Conservation (phyloP, 2,329 filamentous ascomycete species). For the Huntiella abstrusa region DNA sequence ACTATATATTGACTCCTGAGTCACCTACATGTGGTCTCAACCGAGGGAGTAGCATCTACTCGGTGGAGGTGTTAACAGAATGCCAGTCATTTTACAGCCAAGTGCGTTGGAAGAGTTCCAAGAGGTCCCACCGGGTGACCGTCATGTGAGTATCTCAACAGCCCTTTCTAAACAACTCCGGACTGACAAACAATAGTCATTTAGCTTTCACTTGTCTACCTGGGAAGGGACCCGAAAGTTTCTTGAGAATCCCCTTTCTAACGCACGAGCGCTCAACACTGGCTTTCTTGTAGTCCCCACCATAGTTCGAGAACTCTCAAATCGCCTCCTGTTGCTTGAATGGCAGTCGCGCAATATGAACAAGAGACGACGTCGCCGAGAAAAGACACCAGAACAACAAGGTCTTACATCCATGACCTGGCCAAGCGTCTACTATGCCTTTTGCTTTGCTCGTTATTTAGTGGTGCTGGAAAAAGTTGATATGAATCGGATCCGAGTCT, state of each 20-base stretch:
- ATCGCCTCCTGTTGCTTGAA: too few species aligned
- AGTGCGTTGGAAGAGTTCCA: conserved; percentile 6
- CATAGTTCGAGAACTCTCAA: too few species aligned
- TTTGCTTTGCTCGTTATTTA: too few species aligned
- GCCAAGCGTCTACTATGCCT: too few species aligned
- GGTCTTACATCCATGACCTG: too few species aligned
- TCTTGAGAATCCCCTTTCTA: neutral
- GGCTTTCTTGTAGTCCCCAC: too few species aligned
- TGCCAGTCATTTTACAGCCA: conserved; percentile 6
- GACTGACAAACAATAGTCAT: neutral
- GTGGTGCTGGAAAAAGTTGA: too few species aligned
- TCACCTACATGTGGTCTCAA: neutral
- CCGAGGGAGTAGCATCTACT: neutral
- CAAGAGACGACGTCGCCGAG: too few species aligned
- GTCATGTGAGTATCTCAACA: neutral
- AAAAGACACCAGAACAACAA: too few species aligned
- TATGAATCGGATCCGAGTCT: too few species aligned
- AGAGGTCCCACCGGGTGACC: conserved; percentile 2
- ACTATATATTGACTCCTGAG: neutral
- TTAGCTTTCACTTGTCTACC: neutral
- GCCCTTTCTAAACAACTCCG: neutral
- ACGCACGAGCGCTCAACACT: neutral
- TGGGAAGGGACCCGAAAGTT: neutral
- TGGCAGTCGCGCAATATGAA: too few species aligned
- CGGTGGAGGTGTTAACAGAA: neutral